These are phyloP conservation scores for Aspergillus conjunctus DNA, from an alignment of 495 filamentous ascomycete species.

Conservation along the genomic window DNA sequence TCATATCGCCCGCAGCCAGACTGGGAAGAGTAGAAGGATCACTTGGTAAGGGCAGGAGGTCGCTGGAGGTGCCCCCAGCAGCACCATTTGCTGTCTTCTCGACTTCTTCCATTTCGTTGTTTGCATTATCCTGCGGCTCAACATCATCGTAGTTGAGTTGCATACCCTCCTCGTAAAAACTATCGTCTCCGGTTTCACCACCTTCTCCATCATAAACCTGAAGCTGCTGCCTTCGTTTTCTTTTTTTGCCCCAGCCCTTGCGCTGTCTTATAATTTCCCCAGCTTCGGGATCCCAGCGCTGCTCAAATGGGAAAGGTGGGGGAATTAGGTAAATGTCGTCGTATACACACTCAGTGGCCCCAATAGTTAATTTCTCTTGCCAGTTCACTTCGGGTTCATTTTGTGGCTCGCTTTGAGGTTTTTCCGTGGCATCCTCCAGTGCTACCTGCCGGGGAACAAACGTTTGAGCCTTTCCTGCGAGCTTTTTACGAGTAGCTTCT, in stretches of 20 bases:
- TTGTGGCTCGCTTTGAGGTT: constrained; percentile 29
- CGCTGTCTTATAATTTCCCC: constrained; percentile 45
- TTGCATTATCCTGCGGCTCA: constrained; percentile 23
- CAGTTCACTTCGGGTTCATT: constrained; percentile 54
- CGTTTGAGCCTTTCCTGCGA: constrained; percentile 43
- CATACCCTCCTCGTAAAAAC: constrained; percentile 38
- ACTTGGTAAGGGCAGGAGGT: constrained; percentile 68
- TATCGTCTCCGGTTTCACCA: constrained; percentile 31
- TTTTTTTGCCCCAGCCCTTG: constrained; percentile 52
- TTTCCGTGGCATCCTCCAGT: constrained; percentile 22
- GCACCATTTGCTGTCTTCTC: constrained; percentile 9
- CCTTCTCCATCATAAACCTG: constrained; percentile 44
- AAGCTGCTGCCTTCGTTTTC: constrained; percentile 58
- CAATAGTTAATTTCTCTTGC: constrained; percentile 69
- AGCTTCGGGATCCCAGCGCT: constrained; percentile 84
- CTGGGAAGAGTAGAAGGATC: constrained; percentile 58
- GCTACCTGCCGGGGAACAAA: constrained; percentile 25
- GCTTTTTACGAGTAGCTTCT: constrained; percentile 58
- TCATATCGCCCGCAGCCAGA: constrained; percentile 55
- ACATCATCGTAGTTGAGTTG: constrained; percentile 57
- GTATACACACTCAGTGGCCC: constrained; percentile 80
- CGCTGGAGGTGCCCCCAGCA: constrained; percentile 28
- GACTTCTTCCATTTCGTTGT: constrained; percentile 11
- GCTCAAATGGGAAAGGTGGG: constrained; percentile 87
- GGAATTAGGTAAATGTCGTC: constrained; percentile 72